phyloP scores from a whole-genome alignment of 202 grass and related monocot genomes.

The Dendrocalamus latiflorus region DNA sequence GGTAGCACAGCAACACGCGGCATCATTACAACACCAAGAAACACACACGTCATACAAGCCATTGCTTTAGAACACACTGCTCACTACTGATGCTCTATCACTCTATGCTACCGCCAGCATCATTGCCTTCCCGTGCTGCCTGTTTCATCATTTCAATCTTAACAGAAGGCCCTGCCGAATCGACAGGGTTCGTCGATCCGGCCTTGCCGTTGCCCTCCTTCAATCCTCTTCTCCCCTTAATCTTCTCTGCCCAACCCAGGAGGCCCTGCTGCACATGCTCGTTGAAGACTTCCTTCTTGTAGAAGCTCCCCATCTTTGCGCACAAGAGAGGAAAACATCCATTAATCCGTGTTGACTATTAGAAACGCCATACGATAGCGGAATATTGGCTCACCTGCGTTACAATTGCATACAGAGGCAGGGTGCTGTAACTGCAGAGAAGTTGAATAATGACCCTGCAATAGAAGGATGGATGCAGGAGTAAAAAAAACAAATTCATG shows the following conservation, averaged over 20 bases:
- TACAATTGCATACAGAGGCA: constrained; percentile 73
- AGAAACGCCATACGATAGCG: neutral
- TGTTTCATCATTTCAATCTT: constrained; percentile 35
- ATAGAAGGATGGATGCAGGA: neutral
- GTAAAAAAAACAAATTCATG: neutral
- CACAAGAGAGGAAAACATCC: constrained; percentile 5
- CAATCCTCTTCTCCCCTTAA: constrained; percentile 37
- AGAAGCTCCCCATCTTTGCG: constrained; percentile 76
- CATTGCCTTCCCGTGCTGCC: neutral
- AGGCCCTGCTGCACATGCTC: constrained; percentile 57
- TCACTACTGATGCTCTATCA: neutral
- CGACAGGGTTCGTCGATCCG: neutral
- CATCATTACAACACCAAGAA: neutral
- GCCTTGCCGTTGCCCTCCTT: neutral
- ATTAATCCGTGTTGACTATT: neutral
- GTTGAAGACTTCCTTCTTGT: constrained; percentile 73
- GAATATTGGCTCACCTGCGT: constrained; percentile 36
- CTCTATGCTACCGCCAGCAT: neutral
- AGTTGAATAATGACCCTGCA: constrained; percentile 57
- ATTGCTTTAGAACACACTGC: neutral
- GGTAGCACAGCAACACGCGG: neutral
- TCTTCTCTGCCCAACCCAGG: constrained; percentile 56
- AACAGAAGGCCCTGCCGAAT: constrained; percentile 27
- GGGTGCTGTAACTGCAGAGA: constrained; percentile 83
- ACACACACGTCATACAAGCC: neutral